These are phyloP conservation scores for Pichia norvegensis DNA, from an alignment of 1,139 yeast species.

Conservation along the genomic window DNA sequence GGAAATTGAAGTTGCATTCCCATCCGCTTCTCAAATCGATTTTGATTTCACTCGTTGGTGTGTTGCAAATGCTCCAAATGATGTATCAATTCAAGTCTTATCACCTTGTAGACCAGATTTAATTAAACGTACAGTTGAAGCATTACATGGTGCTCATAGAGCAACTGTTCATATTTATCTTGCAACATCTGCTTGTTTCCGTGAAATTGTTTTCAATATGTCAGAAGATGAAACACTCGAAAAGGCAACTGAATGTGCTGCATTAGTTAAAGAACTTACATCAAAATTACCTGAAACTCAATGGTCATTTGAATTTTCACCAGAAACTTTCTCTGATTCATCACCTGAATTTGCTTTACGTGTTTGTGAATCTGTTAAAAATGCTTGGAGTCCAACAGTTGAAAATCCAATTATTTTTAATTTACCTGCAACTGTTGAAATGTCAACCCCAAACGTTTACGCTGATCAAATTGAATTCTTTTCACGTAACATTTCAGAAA, in stretches of 20 bases:
- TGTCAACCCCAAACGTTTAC: slow-evolving; percentile 86
- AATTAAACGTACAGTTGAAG: slow-evolving; percentile 81
- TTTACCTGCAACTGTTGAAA: slow-evolving; percentile 97
- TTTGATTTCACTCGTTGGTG: slow-evolving; percentile 93
- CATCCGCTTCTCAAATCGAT: slow-evolving; percentile 92
- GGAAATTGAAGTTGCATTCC: slow-evolving; percentile 95
- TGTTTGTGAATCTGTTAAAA: slow-evolving; percentile 91
- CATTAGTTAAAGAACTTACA: slow-evolving; percentile 72
- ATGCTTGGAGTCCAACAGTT: slow-evolving; percentile 82
- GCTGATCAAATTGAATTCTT: slow-evolving; percentile 97
- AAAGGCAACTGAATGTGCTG: slow-evolving; percentile 77
- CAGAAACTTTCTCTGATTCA: slow-evolving; percentile 91
- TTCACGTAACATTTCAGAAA: slow-evolving; percentile 64
- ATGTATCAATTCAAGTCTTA: slow-evolving; percentile 85
- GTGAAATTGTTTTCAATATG: slow-evolving; percentile 87
- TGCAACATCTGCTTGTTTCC: slow-evolving; percentile 86
- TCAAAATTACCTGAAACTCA: slow-evolving; percentile 62
- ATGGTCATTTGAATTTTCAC: slow-evolving; percentile 92
- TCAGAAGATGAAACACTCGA: slow-evolving; percentile 68
- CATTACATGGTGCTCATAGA: slow-evolving; percentile 78
- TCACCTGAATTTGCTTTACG: slow-evolving; percentile 74
- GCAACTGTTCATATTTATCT: slow-evolving; percentile 89
- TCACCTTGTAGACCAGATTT: slow-evolving; percentile 90
- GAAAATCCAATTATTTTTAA: slow-evolving; percentile 88
- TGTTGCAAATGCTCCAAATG: slow-evolving; percentile 87